phyloP scores from a whole-genome alignment of 805 yeast genomes.

The Brettanomyces bruxellensis region DNA sequence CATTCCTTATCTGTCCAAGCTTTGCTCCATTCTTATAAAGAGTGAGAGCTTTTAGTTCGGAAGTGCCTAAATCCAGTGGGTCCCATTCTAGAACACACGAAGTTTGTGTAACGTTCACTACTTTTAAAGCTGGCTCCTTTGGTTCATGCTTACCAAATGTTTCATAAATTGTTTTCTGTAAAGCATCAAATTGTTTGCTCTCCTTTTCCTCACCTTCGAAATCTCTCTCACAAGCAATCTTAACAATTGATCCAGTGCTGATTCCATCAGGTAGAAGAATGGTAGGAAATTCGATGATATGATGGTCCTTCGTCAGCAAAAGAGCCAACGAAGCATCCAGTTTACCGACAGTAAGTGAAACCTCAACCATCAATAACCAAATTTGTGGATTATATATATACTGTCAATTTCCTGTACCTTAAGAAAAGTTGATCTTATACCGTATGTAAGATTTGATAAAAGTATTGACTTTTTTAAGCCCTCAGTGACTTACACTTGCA shows the following conservation, averaged over 20 bases:
- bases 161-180: constrained; percentile 67
- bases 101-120: constrained; percentile 84
- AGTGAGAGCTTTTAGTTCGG: constrained; percentile 65
- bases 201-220: constrained; percentile 55
- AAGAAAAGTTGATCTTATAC: too few relatives aligned
- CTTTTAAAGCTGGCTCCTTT: constrained; percentile 53
- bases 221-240: constrained; percentile 77
- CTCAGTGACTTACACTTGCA: too few relatives aligned
- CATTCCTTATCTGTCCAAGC: constrained; percentile 77
- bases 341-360: constrained; percentile 89
- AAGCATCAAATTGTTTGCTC: constrained; percentile 42
- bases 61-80: constrained; percentile 70
- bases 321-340: constrained; percentile 92
- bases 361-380: constrained; percentile 58
- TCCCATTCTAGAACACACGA: constrained; percentile 96
- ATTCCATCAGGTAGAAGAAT: constrained; percentile 84
- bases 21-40: constrained; percentile 68
- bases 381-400: too few relatives aligned
- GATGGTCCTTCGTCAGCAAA: constrained; percentile 80
- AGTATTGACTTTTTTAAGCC: not conserved
- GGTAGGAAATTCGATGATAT: constrained; percentile 94
- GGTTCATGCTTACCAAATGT: constrained; percentile 73
- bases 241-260: constrained; percentile 85
- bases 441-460: too few relatives aligned
- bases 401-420: too few relatives aligned